Conservation (phyloP, 129 eudicot genomes). For the Saposhnikovia divaricata region DNA sequence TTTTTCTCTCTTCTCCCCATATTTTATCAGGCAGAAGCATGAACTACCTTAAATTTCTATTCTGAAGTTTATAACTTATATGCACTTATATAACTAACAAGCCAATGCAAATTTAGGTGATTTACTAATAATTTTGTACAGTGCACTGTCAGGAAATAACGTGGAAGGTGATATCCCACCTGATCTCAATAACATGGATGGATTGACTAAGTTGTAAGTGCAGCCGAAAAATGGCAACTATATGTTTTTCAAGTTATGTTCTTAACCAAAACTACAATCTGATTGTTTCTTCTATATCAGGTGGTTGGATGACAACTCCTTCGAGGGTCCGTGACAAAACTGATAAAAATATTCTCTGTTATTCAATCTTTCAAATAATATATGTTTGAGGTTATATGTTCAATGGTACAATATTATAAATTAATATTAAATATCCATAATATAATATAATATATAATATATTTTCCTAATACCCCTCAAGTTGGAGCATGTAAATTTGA, state of each 20-base stretch:
- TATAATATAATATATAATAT: too few species aligned
- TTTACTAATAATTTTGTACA: conserved; percentile 35
- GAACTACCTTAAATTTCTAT: not conserved
- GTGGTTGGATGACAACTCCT: conserved; percentile 81
- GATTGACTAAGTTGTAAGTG: conserved; percentile 86
- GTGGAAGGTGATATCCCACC: conserved; percentile 68
- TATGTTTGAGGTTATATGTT: too few species aligned
- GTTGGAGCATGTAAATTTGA: too few species aligned
- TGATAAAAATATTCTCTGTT: too few species aligned
- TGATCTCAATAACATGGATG: conserved; percentile 70
- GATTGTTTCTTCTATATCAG: conserved; percentile 28
- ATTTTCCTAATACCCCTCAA: too few species aligned
- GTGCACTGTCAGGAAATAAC: conserved; percentile 61
- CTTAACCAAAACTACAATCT: not conserved
- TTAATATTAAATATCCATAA: too few species aligned
- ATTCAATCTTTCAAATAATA: too few species aligned
- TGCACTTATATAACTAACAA: not conserved
- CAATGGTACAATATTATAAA: too few species aligned
- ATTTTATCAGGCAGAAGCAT: not conserved
- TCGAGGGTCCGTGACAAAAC: conserved; percentile 26
- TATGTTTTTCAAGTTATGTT: not conserved
- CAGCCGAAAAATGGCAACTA: not conserved
- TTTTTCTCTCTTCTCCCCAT: too few species aligned
- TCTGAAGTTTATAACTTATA: not conserved
- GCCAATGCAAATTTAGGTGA: not conserved